phyloP scores from a whole-genome alignment of 192 early-diverging fungal species.

The Mortierella hygrophila region DNA sequence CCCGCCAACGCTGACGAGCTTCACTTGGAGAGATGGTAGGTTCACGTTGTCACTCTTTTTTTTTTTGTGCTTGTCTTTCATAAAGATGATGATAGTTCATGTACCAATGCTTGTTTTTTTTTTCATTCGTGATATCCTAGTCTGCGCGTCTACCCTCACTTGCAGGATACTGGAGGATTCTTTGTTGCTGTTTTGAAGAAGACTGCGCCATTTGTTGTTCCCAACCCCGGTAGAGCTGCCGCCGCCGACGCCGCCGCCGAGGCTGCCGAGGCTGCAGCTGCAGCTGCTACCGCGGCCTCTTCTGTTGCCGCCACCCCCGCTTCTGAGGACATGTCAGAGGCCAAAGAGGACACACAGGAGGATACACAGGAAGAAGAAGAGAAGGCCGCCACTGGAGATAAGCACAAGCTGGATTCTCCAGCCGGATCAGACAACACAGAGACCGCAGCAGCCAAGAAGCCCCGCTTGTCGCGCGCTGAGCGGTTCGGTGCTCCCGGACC shows the following conservation, averaged over 20 bases:
- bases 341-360: conserved; percentile 16
- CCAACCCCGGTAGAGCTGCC: conserved; percentile 63
- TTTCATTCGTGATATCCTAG: conserved; percentile 45
- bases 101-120: background rate
- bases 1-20: conserved; percentile 69
- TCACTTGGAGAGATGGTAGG: conserved; percentile 75
- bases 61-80: conserved; percentile 23
- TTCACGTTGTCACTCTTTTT: conserved; percentile 25
- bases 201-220: conserved; percentile 68
- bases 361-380: conserved; percentile 20
- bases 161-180: conserved; percentile 98
- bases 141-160: conserved; percentile 91
- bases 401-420: conserved; percentile 32
- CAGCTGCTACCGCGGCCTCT: background rate
- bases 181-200: conserved; percentile 98
- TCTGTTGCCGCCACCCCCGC: conserved; percentile 4
- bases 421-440: conserved; percentile 7
- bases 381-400: conserved; percentile 35
- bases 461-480: conserved; percentile 40
- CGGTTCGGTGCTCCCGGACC: conserved; percentile 45
- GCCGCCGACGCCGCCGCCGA: conserved; percentile 57
- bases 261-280: conserved; percentile 41
- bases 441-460: conserved; percentile 34
- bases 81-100: background rate
- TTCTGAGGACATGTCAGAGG: conserved; percentile 18